Conservation (phyloP, 2,329 filamentous ascomycete species). For the Epichloe glyceriae region DNA sequence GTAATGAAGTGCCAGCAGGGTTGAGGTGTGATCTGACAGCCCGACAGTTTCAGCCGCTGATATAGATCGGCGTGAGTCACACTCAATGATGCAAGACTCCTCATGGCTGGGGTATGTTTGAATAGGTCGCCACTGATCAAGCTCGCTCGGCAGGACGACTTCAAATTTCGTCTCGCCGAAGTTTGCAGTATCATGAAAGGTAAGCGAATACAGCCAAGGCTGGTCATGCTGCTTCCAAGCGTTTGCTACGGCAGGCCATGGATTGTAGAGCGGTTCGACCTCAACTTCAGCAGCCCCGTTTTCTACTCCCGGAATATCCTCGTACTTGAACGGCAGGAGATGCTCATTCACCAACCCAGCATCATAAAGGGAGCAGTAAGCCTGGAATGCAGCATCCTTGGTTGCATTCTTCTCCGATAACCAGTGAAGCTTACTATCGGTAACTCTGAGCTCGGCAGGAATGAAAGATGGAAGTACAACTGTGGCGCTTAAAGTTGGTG, state of each 20-base stretch:
- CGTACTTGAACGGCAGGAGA: slow-evolving; percentile 49
- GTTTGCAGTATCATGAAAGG: slow-evolving; percentile 20
- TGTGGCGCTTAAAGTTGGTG: slow-evolving; percentile 34
- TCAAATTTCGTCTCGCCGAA: slow-evolving; percentile 22
- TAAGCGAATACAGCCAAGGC: slow-evolving; percentile 18
- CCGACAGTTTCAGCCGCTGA: slow-evolving; percentile 8
- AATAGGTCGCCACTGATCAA: slow-evolving; percentile 26
- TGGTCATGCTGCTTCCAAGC: slow-evolving; percentile 23
- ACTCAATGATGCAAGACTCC: slow-evolving; percentile 21
- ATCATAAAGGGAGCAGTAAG: slow-evolving; percentile 56
- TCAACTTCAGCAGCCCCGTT: slow-evolving; percentile 21
- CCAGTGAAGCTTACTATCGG: slow-evolving; percentile 37
- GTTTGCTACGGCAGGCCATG: slow-evolving; percentile 32
- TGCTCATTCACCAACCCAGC: slow-evolving; percentile 66
- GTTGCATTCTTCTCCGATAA: slow-evolving; percentile 55
- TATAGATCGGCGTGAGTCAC: slow-evolving; percentile 10
- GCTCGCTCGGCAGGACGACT: slow-evolving; percentile 28
- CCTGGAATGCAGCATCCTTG: slow-evolving; percentile 74
- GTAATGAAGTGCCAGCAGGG: slow-evolving; percentile 34
- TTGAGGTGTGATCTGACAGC: slow-evolving; percentile 29
- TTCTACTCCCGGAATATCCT: slow-evolving; percentile 27
- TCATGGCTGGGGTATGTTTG: slow-evolving; percentile 26
- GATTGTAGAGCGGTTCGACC: slow-evolving; percentile 28
- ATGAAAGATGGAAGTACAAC: slow-evolving; percentile 62
- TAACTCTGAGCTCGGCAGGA: slow-evolving; percentile 26